Percentiles rank a stretch among this genome's conserved stretches.
Conservation (phyloP, 805 yeast species). For the Brettanomyces nanus region DNA sequence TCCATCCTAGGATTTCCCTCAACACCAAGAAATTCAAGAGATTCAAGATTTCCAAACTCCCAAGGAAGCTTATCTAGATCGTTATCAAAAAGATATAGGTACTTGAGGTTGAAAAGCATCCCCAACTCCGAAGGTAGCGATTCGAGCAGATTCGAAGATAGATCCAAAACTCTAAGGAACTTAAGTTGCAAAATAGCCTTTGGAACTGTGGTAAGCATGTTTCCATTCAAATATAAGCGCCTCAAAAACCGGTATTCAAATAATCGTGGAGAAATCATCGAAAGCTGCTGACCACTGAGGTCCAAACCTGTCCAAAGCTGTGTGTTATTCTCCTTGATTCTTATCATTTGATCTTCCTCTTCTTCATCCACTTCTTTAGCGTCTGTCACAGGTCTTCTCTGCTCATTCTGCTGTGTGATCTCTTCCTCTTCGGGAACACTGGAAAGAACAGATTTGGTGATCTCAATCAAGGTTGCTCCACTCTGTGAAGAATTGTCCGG, state of each 20-base stretch:
- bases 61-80: conserved; percentile 65
- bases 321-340: conserved; percentile 50
- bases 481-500: conserved; percentile 26
- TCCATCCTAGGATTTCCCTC: conserved; percentile 84
- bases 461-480: conserved; percentile 30
- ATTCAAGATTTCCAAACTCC: conserved; percentile 80
- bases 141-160: conserved; percentile 67
- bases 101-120: conserved; percentile 67
- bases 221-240: conserved; percentile 80
- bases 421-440: conserved; percentile 21
- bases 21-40: conserved; percentile 79
- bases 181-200: conserved; percentile 55
- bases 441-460: conserved; percentile 29
- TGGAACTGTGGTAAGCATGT: conserved; percentile 65
- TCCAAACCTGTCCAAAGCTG: conserved; percentile 95
- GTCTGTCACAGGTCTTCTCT: conserved; percentile 25
- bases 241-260: conserved; percentile 81
- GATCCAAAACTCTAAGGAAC: conserved; percentile 73
- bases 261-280: conserved; percentile 59
- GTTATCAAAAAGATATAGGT: conserved; percentile 83
- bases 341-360: conserved; percentile 58
- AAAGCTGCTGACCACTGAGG: conserved; percentile 80
- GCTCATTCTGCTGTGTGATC: conserved; percentile 27
- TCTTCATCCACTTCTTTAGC: conserved; percentile 42
- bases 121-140: conserved; percentile 84